Base-by-base conservation (phyloP, 2,329 filamentous ascomycete genomes). In the Epichloe baconii region DNA sequence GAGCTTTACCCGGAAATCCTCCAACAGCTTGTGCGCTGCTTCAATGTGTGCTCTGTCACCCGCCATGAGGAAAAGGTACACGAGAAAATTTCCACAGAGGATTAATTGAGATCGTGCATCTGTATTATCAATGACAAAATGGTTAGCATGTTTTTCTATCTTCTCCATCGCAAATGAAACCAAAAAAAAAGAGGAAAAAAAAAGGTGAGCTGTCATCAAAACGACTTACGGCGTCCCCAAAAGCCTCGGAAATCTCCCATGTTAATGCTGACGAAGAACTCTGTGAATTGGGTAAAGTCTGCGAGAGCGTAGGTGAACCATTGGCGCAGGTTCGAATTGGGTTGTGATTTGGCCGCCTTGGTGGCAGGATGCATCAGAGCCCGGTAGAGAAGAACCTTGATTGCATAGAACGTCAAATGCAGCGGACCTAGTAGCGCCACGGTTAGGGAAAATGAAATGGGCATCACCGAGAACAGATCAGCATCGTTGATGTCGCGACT, bases 311-410 rank as follows among this genome's bases (percentile, higher is more conserved):
- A 58, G 4, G 58, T 50, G 17, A 71, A 62, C 62, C 66, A 68
- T 31, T 59, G 60, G 3, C 65, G 61, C 3, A 70, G 62, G 38
- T 62, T 67, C 0, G 68, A 71, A 2, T 59, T 57, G 0, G 66
- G 62, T 1, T 63, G 66, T 0, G 56, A 55, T 35, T 72, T 72
- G 6, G 71, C 65, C 2, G 61, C 62, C 47, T 66, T 68, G 2
- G 68, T 72, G 1, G 71, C 70, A 5, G 72, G 72, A 14, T 65
- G 67, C 69, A 74, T 73, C 1, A 75, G 61, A 0, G 69, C 71
- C 3, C 72, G 64, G 44, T 68, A 70, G 6, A 71, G 61, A 0
- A 75, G 63, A 2, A 68, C 67, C 45, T 72, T 65, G 3, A 66
- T 60, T 26, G 71, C 67, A 36, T 69, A 71, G 48, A 66, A 73